A percentile compares a stretch with the other conserved stretches of the same genome.
phyloP scores from a whole-genome alignment of 306 rosid species.

The Parietaria judaica region DNA sequence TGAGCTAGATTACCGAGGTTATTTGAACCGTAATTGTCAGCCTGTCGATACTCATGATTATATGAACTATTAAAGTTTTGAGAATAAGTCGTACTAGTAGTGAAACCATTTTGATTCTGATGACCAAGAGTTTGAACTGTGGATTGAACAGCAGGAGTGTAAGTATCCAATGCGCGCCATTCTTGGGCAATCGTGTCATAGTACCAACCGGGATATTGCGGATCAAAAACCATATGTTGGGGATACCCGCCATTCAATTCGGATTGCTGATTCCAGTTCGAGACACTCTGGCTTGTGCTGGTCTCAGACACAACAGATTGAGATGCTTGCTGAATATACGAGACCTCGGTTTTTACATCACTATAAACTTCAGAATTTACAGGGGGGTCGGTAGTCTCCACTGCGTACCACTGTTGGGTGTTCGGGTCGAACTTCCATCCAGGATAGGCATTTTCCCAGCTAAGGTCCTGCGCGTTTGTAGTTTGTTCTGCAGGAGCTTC shows the following conservation, averaged over 20 bases:
- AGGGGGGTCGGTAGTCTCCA: constrained; percentile 34
- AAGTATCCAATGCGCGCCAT: constrained; percentile 56
- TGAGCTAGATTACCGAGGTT: constrained; percentile 22
- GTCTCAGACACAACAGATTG: constrained; percentile 15
- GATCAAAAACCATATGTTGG: constrained; percentile 61
- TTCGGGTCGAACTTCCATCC: constrained; percentile 62
- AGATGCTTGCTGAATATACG: constrained; percentile 40
- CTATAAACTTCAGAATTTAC: constrained; percentile 13
- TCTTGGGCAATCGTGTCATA: constrained; percentile 51
- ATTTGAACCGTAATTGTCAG: constrained; percentile 32
- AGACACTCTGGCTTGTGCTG: constrained; percentile 31
- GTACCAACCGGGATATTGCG: constrained; percentile 67
- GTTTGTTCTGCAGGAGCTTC: constrained; percentile 31
- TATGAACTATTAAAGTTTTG: constrained; percentile 27
- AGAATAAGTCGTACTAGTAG: constrained; percentile 24
- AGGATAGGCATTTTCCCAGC: constrained; percentile 59
- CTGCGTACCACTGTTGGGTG: constrained; percentile 61
- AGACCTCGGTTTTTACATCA: constrained; percentile 23
- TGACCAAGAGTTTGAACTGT: constrained; percentile 11
- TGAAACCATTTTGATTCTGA: constrained; percentile 41
- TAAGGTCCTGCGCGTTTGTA: constrained; percentile 43
- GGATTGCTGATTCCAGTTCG: constrained; percentile 39
- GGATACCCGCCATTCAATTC: constrained; percentile 46
- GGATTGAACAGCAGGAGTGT: constrained; percentile 21
- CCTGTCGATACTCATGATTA: constrained; percentile 26